Conservation (phyloP, 208 protist genomes). For the Hexamita inflata region DNA sequence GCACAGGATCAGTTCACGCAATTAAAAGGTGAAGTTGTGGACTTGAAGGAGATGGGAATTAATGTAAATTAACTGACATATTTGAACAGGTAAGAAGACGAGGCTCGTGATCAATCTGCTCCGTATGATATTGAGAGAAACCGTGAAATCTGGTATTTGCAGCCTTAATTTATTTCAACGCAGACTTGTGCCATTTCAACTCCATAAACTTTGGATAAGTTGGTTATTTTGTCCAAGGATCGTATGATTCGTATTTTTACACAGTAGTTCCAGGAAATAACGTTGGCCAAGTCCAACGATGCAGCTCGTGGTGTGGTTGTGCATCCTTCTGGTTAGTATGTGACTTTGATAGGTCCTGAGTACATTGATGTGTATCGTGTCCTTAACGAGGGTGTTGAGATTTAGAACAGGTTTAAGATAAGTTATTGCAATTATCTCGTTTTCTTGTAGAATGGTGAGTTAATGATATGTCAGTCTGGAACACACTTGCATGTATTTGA, state of each 20-base stretch:
- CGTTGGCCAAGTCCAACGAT: not conserved
- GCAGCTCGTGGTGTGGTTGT: not conserved
- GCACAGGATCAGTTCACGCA: not conserved
- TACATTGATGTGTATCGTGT: not conserved
- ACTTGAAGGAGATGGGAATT: not conserved
- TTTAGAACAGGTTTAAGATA: not conserved
- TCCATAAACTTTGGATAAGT: not conserved
- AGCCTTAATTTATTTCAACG: not conserved
- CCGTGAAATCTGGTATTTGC: not conserved
- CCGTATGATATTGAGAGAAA: not conserved
- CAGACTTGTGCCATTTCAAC: not conserved
- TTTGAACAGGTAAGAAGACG: not conserved
- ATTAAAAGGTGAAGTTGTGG: constrained; percentile 4
- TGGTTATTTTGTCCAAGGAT: constrained; percentile 15
- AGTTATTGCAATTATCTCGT: not conserved
- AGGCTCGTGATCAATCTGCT: not conserved
- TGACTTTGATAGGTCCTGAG: not conserved
- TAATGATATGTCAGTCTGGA: not conserved
- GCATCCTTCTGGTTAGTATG: not conserved
- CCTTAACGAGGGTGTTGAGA: not conserved
- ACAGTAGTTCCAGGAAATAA: not conserved
- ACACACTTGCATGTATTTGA: constrained; percentile 8
- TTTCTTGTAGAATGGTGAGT: not conserved
- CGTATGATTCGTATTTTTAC: not conserved
- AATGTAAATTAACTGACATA: not conserved